Evolutionary conservation across 1,284 basidiomycete genomes (phyloP).

Genomic region (Cutaneotrichosporon sp.): DNA sequence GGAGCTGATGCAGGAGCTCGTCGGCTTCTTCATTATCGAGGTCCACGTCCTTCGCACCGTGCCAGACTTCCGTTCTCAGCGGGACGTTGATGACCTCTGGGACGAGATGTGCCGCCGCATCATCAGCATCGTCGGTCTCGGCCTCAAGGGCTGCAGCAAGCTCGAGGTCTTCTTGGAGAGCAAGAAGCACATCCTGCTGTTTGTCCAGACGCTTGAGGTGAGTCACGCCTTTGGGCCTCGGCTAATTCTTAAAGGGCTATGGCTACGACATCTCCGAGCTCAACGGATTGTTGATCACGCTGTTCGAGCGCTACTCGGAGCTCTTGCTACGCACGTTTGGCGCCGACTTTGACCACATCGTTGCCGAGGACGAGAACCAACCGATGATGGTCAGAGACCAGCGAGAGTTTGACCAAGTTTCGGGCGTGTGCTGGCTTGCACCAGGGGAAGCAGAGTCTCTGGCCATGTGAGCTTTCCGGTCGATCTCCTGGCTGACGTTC

Average conservation of each 20-base stretch:
- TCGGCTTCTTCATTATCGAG: constrained; percentile 99
- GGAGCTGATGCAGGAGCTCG: constrained; percentile 81
- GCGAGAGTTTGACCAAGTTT: constrained; percentile 71
- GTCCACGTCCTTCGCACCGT: constrained; percentile 87
- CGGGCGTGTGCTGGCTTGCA: constrained; percentile 83
- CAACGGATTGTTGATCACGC: constrained; percentile 76
- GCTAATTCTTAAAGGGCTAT: constrained; percentile 62
- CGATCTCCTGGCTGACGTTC: constrained; percentile 14
- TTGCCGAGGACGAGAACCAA: constrained; percentile 84
- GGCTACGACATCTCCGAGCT: constrained; percentile 80
- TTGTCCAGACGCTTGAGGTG: constrained; percentile 92
- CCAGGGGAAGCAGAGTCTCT: constrained; percentile 65
- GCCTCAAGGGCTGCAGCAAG: constrained; percentile 73
- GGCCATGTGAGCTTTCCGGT: constrained; percentile 57
- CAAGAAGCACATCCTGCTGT: constrained; percentile 80
- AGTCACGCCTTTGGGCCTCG: constrained; percentile 26
- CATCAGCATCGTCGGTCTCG: constrained; percentile 69
- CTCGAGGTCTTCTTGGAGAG: constrained; percentile 78
- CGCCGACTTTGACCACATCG: constrained; percentile 75
- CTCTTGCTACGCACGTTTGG: constrained; percentile 81
- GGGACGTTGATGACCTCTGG: constrained; percentile 96
- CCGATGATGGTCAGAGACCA: constrained; percentile 79
- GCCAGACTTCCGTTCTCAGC: constrained; percentile 72
- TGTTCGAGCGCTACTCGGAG: constrained; percentile 88
- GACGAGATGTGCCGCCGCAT: constrained; percentile 80